Conservation (phyloP, 371 early-diverging fungal species). For the Chytridiales sp. region DNA sequence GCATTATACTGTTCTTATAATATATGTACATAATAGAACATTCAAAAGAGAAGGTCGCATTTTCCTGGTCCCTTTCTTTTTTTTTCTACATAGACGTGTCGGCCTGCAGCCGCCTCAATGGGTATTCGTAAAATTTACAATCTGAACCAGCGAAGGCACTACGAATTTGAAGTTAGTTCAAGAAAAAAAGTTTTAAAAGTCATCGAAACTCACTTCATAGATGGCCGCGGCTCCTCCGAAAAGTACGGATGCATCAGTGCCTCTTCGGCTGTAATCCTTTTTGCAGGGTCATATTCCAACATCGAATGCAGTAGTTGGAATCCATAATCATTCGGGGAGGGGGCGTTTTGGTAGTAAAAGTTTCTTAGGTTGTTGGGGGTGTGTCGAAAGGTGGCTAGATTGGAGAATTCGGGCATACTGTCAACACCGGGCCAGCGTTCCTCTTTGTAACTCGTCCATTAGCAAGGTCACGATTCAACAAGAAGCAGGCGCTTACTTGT, state of each 20-base stretch:
- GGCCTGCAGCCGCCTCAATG: neutral
- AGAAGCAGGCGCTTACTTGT: constrained; percentile 57
- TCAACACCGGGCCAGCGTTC: constrained; percentile 77
- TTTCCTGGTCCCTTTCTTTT: too few relatives aligned
- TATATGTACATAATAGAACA: too few relatives aligned
- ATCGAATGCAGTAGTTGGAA: constrained; percentile 75
- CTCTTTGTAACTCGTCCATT: constrained; percentile 43
- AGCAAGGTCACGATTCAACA: neutral
- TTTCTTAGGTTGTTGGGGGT: constrained; percentile 10
- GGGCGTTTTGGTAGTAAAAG: constrained; percentile 1
- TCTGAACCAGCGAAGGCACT: neutral
- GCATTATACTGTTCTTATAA: too few relatives aligned
- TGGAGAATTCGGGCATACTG: constrained; percentile 68
- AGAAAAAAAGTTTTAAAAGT: neutral
- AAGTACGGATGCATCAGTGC: constrained; percentile 91
- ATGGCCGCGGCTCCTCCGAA: constrained; percentile 81
- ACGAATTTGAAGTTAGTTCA: neutral
- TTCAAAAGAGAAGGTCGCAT: too few relatives aligned
- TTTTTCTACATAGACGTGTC: too few relatives aligned
- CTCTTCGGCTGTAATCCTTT: constrained; percentile 84
- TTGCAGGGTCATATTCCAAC: constrained; percentile 91
- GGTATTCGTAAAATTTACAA: neutral
- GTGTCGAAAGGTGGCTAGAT: constrained; percentile 38
- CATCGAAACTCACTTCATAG: constrained; percentile 59
- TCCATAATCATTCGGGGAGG: constrained; percentile 21